These are phyloP conservation scores for Serendipita sp. DNA, from an alignment of 768 basidiomycete species.

Conservation along the genomic window DNA sequence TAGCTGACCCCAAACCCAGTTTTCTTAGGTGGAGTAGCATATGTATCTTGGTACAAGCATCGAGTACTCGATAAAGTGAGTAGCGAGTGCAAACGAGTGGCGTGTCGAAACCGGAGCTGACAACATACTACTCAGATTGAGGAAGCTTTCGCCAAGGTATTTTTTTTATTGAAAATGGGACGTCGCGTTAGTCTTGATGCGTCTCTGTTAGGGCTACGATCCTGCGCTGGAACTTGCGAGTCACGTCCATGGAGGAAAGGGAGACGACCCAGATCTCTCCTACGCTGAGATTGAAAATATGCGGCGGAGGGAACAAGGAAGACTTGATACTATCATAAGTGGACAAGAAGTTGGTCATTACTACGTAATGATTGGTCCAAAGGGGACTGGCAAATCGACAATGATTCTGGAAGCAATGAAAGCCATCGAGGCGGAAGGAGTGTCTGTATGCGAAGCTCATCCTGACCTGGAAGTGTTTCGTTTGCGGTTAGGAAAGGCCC, in stretches of 20 bases:
- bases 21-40: constrained; percentile 55
- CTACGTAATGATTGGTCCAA: constrained; percentile 62
- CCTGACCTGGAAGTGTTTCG: constrained; percentile 79
- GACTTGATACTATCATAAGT: constrained; percentile 62
- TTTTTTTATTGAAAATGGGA: neutral
- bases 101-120: no score
- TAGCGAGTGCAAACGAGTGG: constrained; percentile 8
- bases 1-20: constrained; percentile 23
- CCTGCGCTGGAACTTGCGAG: constrained; percentile 62
- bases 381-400: constrained; percentile 74
- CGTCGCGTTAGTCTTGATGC: neutral
- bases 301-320: constrained; percentile 55
- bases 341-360: constrained; percentile 61
- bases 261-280: constrained; percentile 19
- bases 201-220: constrained; percentile 44
- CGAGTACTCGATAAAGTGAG: constrained; percentile 65
- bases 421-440: constrained; percentile 27
- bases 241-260: constrained; percentile 22
- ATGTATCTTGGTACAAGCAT: constrained; percentile 67
- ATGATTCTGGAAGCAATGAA: constrained; percentile 77
- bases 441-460: constrained; percentile 69
- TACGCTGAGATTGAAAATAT: constrained; percentile 35
- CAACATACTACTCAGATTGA: constrained; percentile 39
- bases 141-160: constrained; percentile 43
- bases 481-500: constrained; percentile 66